A percentile compares a stretch with the other conserved stretches of the same genome.
Conservation (phyloP, 108 stramenopile genomes). For the Cafeteria roenbergensis region DNA sequence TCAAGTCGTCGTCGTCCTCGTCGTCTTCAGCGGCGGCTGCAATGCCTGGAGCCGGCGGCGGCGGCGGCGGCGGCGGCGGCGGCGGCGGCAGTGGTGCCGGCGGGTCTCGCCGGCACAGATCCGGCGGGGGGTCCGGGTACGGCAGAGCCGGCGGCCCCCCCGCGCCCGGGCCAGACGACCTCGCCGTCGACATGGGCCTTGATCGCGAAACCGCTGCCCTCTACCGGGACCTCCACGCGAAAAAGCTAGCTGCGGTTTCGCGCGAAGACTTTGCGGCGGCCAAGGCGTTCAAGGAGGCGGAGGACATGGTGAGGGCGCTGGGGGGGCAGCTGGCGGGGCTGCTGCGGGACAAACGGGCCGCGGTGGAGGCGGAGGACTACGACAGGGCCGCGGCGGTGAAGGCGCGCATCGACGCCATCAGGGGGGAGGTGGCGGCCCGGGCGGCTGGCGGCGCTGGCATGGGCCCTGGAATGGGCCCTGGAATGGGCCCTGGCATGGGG, state of each 20-base stretch:
- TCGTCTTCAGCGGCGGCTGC: too few species aligned
- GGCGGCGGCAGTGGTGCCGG: neutral
- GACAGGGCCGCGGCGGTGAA: slow-evolving; percentile 26
- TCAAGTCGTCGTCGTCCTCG: too few species aligned
- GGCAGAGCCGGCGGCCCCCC: neutral
- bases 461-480: neutral
- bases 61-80: neutral
- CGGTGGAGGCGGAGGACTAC: slow-evolving; percentile 29
- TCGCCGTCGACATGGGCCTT: slow-evolving; percentile 23
- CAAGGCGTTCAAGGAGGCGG: slow-evolving; percentile 37
- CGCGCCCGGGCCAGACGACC: slow-evolving; percentile 13
- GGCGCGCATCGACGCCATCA: slow-evolving; percentile 16
- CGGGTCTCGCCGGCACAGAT: neutral
- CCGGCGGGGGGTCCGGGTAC: neutral
- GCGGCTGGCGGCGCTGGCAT: neutral
- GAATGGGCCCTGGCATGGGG: neutral
- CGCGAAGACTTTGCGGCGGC: slow-evolving; percentile 45
- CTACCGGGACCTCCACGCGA: slow-evolving; percentile 24
- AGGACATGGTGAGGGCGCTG: slow-evolving; percentile 1
- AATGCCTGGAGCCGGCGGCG: neutral
- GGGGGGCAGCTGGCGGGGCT: slow-evolving; percentile 3
- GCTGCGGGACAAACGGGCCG: slow-evolving; percentile 17
- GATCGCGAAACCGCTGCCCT: slow-evolving; percentile 22
- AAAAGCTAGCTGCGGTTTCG: slow-evolving; percentile 38
- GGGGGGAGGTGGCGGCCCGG: slow-evolving; percentile 12